Conservation (phyloP, 352 stramenopile genomes). For the Pythium phragmiticola region DNA sequence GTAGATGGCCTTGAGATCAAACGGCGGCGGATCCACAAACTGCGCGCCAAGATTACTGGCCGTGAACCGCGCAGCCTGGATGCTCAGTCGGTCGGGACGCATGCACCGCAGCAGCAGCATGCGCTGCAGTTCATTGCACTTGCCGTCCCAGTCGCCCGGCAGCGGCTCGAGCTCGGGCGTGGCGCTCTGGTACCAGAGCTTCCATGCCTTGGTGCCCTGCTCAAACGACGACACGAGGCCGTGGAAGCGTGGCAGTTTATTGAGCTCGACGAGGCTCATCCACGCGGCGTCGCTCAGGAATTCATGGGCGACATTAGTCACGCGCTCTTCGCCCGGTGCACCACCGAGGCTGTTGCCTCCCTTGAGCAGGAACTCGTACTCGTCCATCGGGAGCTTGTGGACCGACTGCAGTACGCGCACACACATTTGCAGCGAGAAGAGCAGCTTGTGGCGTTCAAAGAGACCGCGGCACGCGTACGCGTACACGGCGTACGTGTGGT, state of each 20-base stretch:
- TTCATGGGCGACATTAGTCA: conserved; percentile 84
- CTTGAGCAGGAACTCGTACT: conserved; percentile 95
- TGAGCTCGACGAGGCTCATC: conserved; percentile 92
- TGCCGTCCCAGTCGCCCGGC: conserved; percentile 91
- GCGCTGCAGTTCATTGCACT: conserved; percentile 92
- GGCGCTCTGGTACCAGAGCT: conserved; percentile 80
- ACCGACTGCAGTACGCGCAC: conserved; percentile 90
- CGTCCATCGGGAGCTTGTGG: conserved; percentile 89
- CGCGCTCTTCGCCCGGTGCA: conserved; percentile 46
- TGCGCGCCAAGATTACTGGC: conserved; percentile 87
- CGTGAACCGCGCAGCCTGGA: conserved; percentile 91
- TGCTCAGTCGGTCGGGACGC: conserved; percentile 90
- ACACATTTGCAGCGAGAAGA: conserved; percentile 95
- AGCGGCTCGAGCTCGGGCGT: conserved; percentile 91
- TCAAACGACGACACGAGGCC: conserved; percentile 91
- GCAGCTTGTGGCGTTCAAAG: conserved; percentile 95
- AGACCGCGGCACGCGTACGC: conserved; percentile 93
- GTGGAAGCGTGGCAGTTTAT: conserved; percentile 87
- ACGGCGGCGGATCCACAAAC: conserved; percentile 93
- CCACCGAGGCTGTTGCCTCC: conserved; percentile 65
- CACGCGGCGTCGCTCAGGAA: conserved; percentile 86
- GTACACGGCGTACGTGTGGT: conserved; percentile 95
- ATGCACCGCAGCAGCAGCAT: conserved; percentile 93
- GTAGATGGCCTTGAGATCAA: conserved; percentile 91
- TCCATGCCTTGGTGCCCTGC: conserved; percentile 78